Evolutionary conservation across 2,329 filamentous ascomycete genomes (phyloP).

Genomic region (Colletotrichum sp.): DNA sequence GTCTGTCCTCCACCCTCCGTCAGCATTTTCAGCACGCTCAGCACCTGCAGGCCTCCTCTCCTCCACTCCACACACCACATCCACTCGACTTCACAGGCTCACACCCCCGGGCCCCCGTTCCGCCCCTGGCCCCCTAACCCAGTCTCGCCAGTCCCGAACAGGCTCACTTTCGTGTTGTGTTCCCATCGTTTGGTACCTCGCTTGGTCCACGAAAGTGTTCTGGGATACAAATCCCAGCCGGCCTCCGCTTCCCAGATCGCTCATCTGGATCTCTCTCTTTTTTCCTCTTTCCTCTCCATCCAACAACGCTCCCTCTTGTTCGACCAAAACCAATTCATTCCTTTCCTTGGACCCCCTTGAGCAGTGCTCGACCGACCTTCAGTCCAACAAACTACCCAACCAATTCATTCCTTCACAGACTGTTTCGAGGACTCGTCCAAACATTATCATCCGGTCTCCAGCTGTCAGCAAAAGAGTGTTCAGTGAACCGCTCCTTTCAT

Average conservation of each 20-base stretch:
- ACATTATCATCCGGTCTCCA: conserved; percentile 10
- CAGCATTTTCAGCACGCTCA: neutral
- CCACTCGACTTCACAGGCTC: neutral
- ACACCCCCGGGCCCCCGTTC: neutral
- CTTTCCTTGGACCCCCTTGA: conserved; percentile 12
- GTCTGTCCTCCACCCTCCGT: neutral
- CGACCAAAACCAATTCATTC: conserved; percentile 19
- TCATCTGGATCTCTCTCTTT: neutral
- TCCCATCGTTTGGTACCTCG: neutral
- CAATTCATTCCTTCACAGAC: conserved; percentile 18
- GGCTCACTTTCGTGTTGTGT: neutral
- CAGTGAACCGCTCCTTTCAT: conserved; percentile 17
- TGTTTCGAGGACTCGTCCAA: conserved; percentile 8
- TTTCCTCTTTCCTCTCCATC: neutral
- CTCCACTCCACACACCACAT: neutral
- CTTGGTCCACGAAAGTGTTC: neutral
- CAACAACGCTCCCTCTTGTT: conserved; percentile 21
- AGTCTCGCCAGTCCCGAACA: conserved; percentile 18
- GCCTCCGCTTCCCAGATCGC: conserved; percentile 8
- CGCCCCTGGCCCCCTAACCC: conserved; percentile 15
- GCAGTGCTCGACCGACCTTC: conserved; percentile 21
- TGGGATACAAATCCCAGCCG: conserved; percentile 18
- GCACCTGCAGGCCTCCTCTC: neutral
- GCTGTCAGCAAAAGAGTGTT: conserved; percentile 10
- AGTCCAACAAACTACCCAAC: neutral